Evolutionary conservation across 495 filamentous ascomycete genomes (phyloP).

Genomic region (Hypoxylon perforatum): DNA sequence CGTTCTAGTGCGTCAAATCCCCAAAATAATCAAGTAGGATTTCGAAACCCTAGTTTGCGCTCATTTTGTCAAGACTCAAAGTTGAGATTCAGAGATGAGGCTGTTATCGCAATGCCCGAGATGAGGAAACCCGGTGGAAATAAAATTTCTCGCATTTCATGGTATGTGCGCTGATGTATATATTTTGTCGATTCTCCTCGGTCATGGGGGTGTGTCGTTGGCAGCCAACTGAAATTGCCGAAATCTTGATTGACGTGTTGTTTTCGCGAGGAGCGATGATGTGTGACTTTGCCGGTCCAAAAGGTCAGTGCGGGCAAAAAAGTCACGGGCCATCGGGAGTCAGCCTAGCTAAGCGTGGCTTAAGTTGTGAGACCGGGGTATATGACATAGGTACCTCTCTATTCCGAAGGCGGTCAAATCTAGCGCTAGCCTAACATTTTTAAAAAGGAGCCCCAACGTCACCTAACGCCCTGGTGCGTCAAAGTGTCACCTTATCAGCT

Average conservation of each 20-base stretch:
- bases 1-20: constrained; percentile 11
- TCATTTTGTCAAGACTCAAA: constrained; percentile 16
- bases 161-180: constrained; percentile 8
- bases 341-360: constrained; percentile 17
- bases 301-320: constrained; percentile 26
- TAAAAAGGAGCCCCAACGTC: too few species aligned
- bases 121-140: constrained; percentile 1
- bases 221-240: constrained; percentile 25
- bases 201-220: constrained; percentile 16
- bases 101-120: constrained; percentile 8
- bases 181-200: constrained; percentile 11
- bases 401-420: constrained; percentile 33
- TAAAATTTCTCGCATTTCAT: constrained; percentile 1
- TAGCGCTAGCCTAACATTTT: constrained; percentile 2
- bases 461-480: too few species aligned
- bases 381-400: too few species aligned
- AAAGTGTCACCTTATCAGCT: too few species aligned
- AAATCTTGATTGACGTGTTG: constrained; percentile 41
- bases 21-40: constrained; percentile 14
- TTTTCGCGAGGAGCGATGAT: constrained; percentile 34
- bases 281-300: constrained; percentile 16
- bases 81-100: constrained; percentile 12
- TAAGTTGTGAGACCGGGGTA: too few species aligned
- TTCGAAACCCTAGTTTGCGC: not conserved
- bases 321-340: constrained; percentile 22